phyloP scores from a whole-genome alignment of 805 yeast genomes.

The Isabelozyma heimii region DNA sequence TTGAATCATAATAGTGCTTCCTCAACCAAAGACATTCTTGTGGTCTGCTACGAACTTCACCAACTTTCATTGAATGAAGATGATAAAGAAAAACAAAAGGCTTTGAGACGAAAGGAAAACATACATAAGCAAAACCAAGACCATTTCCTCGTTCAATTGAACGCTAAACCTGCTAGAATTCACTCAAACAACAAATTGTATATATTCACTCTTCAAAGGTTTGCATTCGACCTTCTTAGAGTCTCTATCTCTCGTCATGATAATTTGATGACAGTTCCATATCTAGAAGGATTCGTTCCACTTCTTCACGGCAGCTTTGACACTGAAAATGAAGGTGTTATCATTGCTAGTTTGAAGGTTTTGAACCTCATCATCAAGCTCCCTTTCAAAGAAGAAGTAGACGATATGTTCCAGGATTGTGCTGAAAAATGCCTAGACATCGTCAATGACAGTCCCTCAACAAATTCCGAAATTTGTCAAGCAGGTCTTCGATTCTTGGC shows the following conservation, averaged over 20 bases:
- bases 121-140: constrained; percentile 35
- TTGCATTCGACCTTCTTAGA: constrained; percentile 73
- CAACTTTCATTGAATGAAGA: constrained; percentile 40
- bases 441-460: constrained; percentile 72
- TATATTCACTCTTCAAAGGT: constrained; percentile 62
- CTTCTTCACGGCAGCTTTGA: constrained; percentile 57
- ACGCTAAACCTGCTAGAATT: constrained; percentile 54
- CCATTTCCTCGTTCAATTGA: constrained; percentile 73
- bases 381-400: constrained; percentile 56
- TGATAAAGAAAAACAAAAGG: neutral
- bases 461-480: constrained; percentile 78
- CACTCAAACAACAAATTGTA: constrained; percentile 57
- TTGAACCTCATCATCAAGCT: constrained; percentile 59
- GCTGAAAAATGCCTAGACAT: constrained; percentile 60
- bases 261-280: constrained; percentile 53
- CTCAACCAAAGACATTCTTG: constrained; percentile 54
- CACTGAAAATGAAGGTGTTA: constrained; percentile 76
- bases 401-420: constrained; percentile 52
- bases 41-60: constrained; percentile 69
- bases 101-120: constrained; percentile 11
- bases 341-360: constrained; percentile 63
- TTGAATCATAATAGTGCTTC: constrained; percentile 66
- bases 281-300: constrained; percentile 74
- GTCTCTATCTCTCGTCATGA: constrained; percentile 66
- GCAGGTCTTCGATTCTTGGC: constrained; percentile 73